A percentile compares a stretch with the other conserved stretches of the same genome.
phyloP scores from a whole-genome alignment of 352 stramenopile genomes.

The Globisporangium alternatum region DNA sequence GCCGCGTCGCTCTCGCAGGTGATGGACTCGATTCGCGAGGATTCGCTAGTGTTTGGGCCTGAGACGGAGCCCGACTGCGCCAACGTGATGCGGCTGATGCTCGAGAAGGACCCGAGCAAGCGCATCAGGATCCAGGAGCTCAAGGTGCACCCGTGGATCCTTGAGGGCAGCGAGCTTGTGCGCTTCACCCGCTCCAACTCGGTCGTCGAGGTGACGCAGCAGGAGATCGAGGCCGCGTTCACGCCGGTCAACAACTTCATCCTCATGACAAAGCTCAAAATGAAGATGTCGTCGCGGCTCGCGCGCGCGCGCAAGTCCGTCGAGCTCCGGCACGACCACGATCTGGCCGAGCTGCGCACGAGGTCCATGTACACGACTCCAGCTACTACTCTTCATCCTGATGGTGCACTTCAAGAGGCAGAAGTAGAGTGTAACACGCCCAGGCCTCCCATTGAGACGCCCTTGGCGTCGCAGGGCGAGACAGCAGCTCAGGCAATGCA shows the following conservation, averaged over 20 bases:
- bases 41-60: conserved; percentile 38
- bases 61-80: conserved; percentile 42
- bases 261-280: conserved; percentile 72
- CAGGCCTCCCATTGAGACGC: not conserved
- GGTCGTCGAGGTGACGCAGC: conserved; percentile 36
- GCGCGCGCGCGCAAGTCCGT: conserved; percentile 35
- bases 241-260: conserved; percentile 83
- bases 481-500: not conserved
- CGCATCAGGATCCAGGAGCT: conserved; percentile 59
- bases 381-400: no score
- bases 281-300: conserved; percentile 61
- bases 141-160: conserved; percentile 50
- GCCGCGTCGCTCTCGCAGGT: conserved; percentile 54
- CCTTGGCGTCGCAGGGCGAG: not conserved
- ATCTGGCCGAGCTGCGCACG: not conserved
- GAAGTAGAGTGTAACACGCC: not conserved
- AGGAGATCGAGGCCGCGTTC: conserved; percentile 75
- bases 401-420: not conserved
- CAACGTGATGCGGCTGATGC: conserved; percentile 38
- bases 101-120: conserved; percentile 55
- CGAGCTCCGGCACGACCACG: conserved; percentile 6
- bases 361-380: not conserved
- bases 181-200: not conserved
- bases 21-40: conserved; percentile 70
- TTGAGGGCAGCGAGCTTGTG: not conserved